A percentile compares a stretch with the other conserved stretches of the same genome.
These are phyloP conservation scores for Epicoccum nigrum DNA, from an alignment of 2,329 filamentous ascomycete genomes.

Conservation along the genomic window DNA sequence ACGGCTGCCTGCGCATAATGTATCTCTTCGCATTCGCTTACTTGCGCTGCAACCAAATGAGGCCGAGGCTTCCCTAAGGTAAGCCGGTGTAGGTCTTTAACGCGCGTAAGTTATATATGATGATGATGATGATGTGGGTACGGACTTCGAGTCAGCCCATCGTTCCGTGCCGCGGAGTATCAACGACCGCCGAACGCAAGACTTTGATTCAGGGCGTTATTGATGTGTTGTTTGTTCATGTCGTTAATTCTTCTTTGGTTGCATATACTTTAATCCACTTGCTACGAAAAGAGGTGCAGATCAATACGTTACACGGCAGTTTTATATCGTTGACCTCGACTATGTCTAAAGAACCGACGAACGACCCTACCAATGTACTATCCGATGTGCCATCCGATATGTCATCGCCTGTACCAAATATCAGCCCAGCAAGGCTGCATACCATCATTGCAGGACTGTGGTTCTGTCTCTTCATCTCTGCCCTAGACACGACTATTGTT, in stretches of 20 bases:
- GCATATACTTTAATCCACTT: neutral
- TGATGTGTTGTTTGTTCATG: constrained; percentile 5
- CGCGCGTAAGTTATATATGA: constrained; percentile 7
- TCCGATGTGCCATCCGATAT: too few species aligned
- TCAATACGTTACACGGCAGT: neutral
- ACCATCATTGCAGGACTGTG: constrained; percentile 40
- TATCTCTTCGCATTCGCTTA: constrained; percentile 6
- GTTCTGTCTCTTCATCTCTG: constrained; percentile 43
- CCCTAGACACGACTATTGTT: constrained; percentile 42
- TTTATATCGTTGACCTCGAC: neutral
- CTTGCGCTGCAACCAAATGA: neutral
- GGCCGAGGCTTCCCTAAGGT: neutral
- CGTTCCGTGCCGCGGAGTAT: neutral
- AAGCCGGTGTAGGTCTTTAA: constrained; percentile 8
- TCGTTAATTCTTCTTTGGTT: neutral
- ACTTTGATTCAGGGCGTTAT: neutral
- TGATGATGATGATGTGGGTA: constrained; percentile 3
- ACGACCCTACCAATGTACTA: constrained; percentile 1
- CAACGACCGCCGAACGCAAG: neutral
- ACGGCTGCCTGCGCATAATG: neutral
- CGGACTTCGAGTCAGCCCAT: constrained; percentile 5
- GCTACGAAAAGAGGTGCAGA: neutral
- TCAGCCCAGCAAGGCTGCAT: constrained; percentile 33
- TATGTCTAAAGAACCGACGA: neutral
- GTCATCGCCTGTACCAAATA: constrained; percentile 27